phyloP scores from a whole-genome alignment of 371 early-diverging fungal genomes.

The Capillidium rhysosporum region DNA sequence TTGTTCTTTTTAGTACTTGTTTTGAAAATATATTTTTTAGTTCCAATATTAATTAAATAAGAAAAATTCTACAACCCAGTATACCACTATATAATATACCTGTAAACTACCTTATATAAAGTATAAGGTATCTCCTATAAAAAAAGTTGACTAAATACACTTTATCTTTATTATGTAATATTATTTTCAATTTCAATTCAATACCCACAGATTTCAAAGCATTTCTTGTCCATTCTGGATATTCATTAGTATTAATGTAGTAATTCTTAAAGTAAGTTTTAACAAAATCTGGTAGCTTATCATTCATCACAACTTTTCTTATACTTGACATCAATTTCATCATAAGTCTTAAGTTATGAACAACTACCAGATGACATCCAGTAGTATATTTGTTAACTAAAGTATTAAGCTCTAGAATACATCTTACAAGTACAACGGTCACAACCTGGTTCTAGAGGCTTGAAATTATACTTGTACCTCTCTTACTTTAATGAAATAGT shows the following conservation, averaged over 20 bases:
- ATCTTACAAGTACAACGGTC: conserved; percentile 67
- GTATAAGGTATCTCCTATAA: too few species aligned
- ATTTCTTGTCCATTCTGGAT: conserved; percentile 75
- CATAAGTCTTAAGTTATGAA: conserved; percentile 87
- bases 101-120: too few species aligned
- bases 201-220: conserved; percentile 61
- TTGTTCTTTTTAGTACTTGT: too few species aligned
- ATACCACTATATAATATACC: too few species aligned
- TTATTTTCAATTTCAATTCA: too few species aligned
- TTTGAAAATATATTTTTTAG: too few species aligned
- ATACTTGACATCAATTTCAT: conserved; percentile 68
- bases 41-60: too few species aligned
- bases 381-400: conserved; percentile 65
- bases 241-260: conserved; percentile 6
- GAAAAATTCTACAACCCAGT: too few species aligned
- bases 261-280: conserved; percentile 36
- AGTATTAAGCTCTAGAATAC: conserved; percentile 60
- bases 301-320: conserved; percentile 49
- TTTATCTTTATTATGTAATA: too few species aligned
- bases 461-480: conserved; percentile 35
- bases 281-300: conserved; percentile 63
- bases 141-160: too few species aligned
- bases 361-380: conserved; percentile 73
- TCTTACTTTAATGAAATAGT: conserved; percentile 43
- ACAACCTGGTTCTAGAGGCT: conserved; percentile 70